These are phyloP conservation scores for Hemileccinum impolitum DNA, from an alignment of 768 basidiomycete genomes.

Conservation along the genomic window DNA sequence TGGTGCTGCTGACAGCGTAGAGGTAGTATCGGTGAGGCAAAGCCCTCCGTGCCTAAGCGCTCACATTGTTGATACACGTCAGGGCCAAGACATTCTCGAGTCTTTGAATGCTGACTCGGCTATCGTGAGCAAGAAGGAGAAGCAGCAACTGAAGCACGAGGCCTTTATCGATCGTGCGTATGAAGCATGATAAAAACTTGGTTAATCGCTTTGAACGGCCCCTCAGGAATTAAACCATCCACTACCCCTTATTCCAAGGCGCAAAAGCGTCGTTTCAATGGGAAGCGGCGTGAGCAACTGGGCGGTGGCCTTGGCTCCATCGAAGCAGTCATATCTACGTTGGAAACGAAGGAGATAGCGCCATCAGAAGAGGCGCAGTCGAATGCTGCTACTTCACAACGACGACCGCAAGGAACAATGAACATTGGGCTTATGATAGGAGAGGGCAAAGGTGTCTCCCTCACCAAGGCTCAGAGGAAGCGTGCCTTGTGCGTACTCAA, in stretches of 20 bases:
- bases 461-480: conserved; percentile 64
- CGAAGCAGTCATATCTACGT: conserved; percentile 49
- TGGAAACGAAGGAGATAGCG: conserved; percentile 39
- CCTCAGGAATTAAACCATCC: conserved; percentile 48
- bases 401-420: conserved; percentile 14
- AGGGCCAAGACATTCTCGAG: conserved; percentile 47
- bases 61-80: neutral
- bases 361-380: conserved; percentile 14
- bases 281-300: conserved; percentile 61
- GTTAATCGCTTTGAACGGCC: neutral
- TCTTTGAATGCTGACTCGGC: conserved; percentile 30
- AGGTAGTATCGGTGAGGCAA: conserved; percentile 39
- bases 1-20: conserved; percentile 33
- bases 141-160: conserved; percentile 61
- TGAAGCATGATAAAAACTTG: neutral
- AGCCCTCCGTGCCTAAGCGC: neutral
- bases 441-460: conserved; percentile 54
- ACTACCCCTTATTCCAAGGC: conserved; percentile 65
- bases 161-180: conserved; percentile 62
- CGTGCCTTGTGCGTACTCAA: conserved; percentile 56
- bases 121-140: conserved; percentile 59
- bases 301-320: conserved; percentile 50
- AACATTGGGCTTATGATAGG: conserved; percentile 57
- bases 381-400: conserved; percentile 17
- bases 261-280: conserved; percentile 66